Base-by-base conservation (phyloP, 2,329 filamentous ascomycete species). In the Myriosclerotinia scirpicola region DNA sequence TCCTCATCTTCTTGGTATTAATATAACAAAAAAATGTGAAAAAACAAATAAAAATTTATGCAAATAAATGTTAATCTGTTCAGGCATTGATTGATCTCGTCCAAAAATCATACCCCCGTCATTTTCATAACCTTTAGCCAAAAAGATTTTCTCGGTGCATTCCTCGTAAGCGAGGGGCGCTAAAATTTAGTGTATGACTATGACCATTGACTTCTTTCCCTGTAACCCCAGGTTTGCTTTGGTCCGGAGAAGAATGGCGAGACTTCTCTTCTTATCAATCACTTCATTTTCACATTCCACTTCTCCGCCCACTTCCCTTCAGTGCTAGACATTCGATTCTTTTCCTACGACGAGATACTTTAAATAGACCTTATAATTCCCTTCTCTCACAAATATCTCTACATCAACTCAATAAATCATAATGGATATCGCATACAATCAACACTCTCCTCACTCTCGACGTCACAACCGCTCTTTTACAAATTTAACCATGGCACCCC, bases 1-100 rank as follows among this genome's bases (percentile, higher is more conserved):
- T 98, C 77, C 92, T 90, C 94, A 98, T 98, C 54, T 73, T 76
- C 26, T 50, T 50, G 54, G 59, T 63, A 54, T 64, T 20, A 56
- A 54, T 65, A 61, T 54, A 12, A 26, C 61, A 58, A 38, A 36
- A 36, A 36, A 20, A 64, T 46, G 34, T 55, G 20, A 55, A 64
- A 22, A 55, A 11, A 44, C 12, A 26, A 2, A 46, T 36, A 38
- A 48, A 54, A 55, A 26, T 65, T 54, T 60, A 60, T 60, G 54
- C 64, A 60, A 44, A 60, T 65, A 52, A 46, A 20, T 20, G 26
- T 34, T 3, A 44, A n/a, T n/a, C n/a, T n/a, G n/a, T n/a, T n/a
- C n/a, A n/a, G n/a, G n/a, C n/a, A n/a, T n/a, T n/a, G 52, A 61
- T 53, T 61, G 46, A 65, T 65, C 30, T 60, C 34, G 55, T 65